Base-by-base conservation (phyloP, 768 basidiomycete genomes). In the Boletus coccyginus region DNA sequence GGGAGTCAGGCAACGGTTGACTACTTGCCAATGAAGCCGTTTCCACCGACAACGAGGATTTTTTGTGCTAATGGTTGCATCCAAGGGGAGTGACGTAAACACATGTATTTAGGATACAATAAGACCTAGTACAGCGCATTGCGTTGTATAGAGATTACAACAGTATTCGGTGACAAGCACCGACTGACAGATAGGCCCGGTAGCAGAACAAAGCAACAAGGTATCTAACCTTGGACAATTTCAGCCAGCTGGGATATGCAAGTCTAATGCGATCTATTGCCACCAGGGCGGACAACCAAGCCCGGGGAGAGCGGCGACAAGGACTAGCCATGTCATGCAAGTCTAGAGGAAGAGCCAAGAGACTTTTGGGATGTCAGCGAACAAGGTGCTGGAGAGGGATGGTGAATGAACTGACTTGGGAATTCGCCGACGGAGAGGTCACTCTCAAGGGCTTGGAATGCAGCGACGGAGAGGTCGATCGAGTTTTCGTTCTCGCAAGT, bases 31-130 rank as follows among this genome's bases (percentile, higher is more conserved):
- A 99, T 85, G 77, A 97, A 98, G 7, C 97, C 97, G 75, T 97
- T 97, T 44, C 97, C 97, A n/a, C 97, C 97, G 2, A 98, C 83
- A 41, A 99, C 93, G n/a, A 98, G 84, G 38, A 98, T 80, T 66
- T 78, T 88, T 52, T 77, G 81, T 50, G 77, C 53, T 24, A 77
- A n/a, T 40, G 60, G 52, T 52, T 52, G n/a, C 68, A 69, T 69
- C 14, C 7, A 33, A 40, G 57, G 24, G 3, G 14, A 0, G 21
- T 53, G 24, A 45, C 59, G 50, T 24, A 32, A 38, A 56, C 35
- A 16, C 35, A 16, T 52, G 35, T 19, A 50, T 55, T 55, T 5
- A 27, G 6, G 17, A 40, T 53, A 47, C 43, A 62, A 40, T 17
- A 21, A 16, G 1, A 38, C 21, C 33, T 56, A 53, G 35, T 52